Percentiles rank a stretch among this genome's conserved stretches.
These are phyloP conservation scores for Nematocida ironsii DNA, from an alignment of 371 early-diverging fungal genomes.

Conservation along the genomic window DNA sequence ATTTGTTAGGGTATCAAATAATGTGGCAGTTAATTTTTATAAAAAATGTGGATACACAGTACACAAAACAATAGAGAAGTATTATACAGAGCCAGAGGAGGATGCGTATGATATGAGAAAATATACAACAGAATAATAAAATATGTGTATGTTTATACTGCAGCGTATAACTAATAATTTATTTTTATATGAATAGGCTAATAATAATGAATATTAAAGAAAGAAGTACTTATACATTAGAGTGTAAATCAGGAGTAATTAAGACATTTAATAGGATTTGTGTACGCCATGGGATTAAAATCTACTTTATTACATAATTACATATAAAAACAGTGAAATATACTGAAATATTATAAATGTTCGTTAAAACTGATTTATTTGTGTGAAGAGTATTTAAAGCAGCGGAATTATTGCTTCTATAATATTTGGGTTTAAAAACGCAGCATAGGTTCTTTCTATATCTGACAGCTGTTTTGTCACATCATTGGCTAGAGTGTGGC, in stretches of 20 bases:
- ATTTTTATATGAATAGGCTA: too few relatives aligned
- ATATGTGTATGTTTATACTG: too few relatives aligned
- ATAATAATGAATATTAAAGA: too few relatives aligned
- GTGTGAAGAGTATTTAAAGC: neutral
- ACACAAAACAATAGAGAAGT: constrained; percentile 81
- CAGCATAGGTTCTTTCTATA: constrained; percentile 96
- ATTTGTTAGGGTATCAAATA: constrained; percentile 88
- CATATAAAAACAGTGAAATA: too few relatives aligned
- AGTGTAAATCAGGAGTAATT: too few relatives aligned
- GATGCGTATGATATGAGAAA: constrained; percentile 70
- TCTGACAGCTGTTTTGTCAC: constrained; percentile 97
- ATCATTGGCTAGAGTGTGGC: constrained; percentile 84
- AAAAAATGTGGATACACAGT: constrained; percentile 83
- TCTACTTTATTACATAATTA: neutral
- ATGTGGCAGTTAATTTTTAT: constrained; percentile 89
- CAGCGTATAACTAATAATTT: too few relatives aligned
- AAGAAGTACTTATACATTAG: too few relatives aligned
- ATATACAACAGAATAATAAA: constrained; percentile 8
- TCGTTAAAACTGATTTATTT: neutral
- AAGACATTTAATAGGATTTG: too few relatives aligned
- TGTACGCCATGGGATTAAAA: neutral
- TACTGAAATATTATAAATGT: too few relatives aligned
- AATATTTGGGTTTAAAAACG: constrained; percentile 78
- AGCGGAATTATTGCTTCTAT: constrained; percentile 51
- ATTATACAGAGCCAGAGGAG: constrained; percentile 73